Base-by-base conservation (phyloP, 1,284 basidiomycete genomes). In the Salmacisia buchloeana region DNA sequence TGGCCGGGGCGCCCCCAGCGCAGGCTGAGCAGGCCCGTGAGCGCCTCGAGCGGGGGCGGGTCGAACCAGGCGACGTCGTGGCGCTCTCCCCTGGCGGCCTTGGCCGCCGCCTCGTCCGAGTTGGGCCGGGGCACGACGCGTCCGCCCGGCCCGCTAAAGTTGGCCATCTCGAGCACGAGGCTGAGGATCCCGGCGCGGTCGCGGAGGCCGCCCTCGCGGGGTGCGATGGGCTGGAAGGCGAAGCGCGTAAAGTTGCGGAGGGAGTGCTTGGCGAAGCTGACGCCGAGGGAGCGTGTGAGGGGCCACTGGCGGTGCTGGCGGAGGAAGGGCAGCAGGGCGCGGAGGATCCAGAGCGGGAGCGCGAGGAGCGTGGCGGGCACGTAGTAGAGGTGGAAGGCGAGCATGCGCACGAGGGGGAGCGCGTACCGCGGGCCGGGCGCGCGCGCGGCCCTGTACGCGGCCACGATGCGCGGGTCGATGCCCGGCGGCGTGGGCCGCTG, bases 31-130 rank as follows among this genome's bases (percentile, higher is more conserved):
- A 78, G 70, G 58, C 75, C 76, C 18, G 68, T 65, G 23, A 76
- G 64, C 10, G 67, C 65, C 25, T 77, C 71, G 43, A 74, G 64
- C 18, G 72, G 68, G 5, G 74, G 72, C 3, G 75, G 71, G 29
- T 72, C 63, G 46, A 78, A 68, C 76, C 76, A 78, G 35, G 74
- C 74, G 36, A 69, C 66, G 63, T 78, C 76, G 10, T 62, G 58
- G 21, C 73, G 65, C 38, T 62, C 29, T 12, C 65, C 64, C 64
- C 73, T 57, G 2, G 13, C 66, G 27, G 29, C 15, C 49, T 33
- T 54, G 27, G 29, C 29, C 57, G 72, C 68, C 29, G 73, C 71
- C 63, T 72, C 65, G 60, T 70, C 35, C 21, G 64, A 65, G 9
- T 65, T 60, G 23, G 69, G 63, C 25, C 71, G 64, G 9, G 69